Evolutionary conservation across 148 eudicot species (phyloP).

Genomic region (Chenopodium suecicum): DNA sequence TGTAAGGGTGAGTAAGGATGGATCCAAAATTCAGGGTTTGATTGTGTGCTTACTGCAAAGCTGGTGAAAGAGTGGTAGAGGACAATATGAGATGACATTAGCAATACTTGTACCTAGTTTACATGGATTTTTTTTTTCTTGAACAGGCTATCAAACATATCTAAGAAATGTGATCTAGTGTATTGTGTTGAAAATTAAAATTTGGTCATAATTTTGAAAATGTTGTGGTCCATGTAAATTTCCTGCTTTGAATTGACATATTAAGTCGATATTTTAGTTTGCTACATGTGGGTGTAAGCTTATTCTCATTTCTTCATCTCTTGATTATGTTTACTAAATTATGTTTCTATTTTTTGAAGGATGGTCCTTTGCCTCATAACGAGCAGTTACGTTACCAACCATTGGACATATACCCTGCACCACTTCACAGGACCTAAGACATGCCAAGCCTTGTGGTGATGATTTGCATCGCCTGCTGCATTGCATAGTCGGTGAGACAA

Average conservation of each 20-base stretch:
- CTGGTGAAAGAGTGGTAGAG: no score
- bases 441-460: background rate
- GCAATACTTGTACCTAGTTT: background rate
- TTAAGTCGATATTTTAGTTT: no score
- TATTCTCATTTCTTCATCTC: background rate
- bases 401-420: slow-evolving; percentile 77
- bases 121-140: background rate
- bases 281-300: background rate
- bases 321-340: background rate
- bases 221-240: background rate
- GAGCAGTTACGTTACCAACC: slow-evolving; percentile 54
- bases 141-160: background rate
- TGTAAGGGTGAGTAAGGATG: no score
- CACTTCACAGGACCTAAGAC: slow-evolving; percentile 69
- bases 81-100: background rate
- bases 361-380: slow-evolving; percentile 70
- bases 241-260: background rate
- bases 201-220: background rate
- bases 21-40: no score
- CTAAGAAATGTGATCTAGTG: background rate
- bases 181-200: background rate
- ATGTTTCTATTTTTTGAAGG: slow-evolving; percentile 35
- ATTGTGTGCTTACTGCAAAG: no score
- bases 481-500: background rate
- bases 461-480: background rate